Evolutionary conservation across 2,329 filamentous ascomycete species (phyloP).

Genomic region (Penicillium hesseltinei): DNA sequence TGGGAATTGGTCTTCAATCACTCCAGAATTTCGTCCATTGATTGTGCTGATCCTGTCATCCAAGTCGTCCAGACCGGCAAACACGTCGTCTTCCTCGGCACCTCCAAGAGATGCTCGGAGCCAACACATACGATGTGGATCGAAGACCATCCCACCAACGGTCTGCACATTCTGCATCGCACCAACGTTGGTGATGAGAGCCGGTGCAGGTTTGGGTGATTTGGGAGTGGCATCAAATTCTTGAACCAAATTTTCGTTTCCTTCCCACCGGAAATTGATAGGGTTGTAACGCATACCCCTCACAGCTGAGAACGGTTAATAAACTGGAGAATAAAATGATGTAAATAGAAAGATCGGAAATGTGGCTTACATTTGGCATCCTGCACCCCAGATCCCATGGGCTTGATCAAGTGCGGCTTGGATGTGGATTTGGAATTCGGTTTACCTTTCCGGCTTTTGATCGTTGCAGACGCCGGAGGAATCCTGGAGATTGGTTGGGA

Average conservation of each 20-base stretch:
- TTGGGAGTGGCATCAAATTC: slow-evolving; percentile 65
- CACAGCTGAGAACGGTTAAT: slow-evolving; percentile 56
- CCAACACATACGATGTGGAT: slow-evolving; percentile 97
- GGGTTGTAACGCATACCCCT: slow-evolving; percentile 98
- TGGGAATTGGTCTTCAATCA: slow-evolving; percentile 27
- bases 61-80: slow-evolving; percentile 90
- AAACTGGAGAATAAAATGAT: not conserved
- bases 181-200: slow-evolving; percentile 88
- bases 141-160: slow-evolving; percentile 97
- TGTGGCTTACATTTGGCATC: slow-evolving; percentile 72
- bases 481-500: slow-evolving; percentile 53
- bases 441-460: slow-evolving; percentile 46
- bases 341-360: not conserved
- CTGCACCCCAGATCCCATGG: slow-evolving; percentile 69
- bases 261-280: slow-evolving; percentile 83
- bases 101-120: slow-evolving; percentile 63
- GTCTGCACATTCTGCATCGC: slow-evolving; percentile 84
- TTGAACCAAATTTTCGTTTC: slow-evolving; percentile 80
- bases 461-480: slow-evolving; percentile 50
- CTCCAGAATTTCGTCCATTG: slow-evolving; percentile 24
- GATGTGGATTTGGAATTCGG: slow-evolving; percentile 32
- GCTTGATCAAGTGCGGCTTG: slow-evolving; percentile 87
- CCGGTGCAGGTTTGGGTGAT: slow-evolving; percentile 50
- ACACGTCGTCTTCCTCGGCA: slow-evolving; percentile 82
- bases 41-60: slow-evolving; percentile 58